Base-by-base conservation (phyloP, 208 protist genomes). In the Acanthamoeba castellanii region DNA sequence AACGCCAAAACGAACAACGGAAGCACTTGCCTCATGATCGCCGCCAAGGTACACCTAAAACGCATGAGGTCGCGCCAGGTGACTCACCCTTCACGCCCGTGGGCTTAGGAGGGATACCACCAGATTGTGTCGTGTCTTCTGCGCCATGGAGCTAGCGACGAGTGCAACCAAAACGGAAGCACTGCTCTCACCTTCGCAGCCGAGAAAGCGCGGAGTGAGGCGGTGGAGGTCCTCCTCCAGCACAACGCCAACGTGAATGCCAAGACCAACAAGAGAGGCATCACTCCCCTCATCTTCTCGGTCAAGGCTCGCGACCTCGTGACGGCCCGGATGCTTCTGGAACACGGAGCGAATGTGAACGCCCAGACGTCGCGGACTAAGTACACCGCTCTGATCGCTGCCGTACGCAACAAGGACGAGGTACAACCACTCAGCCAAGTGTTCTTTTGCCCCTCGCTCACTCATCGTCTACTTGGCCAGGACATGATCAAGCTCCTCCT, bases 281-380 rank as follows among this genome's bases (percentile, higher is more conserved):
- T 88, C 22, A 88, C 81, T 18, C 81, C 81, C 22, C 81, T 88
- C 50, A 88, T 88, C 81, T 88, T 88, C n/a, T 47, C 81, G 22
- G 81, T 88, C 25, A 88, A 88, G 50, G 81, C 81, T 1, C 81
- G 81, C 1, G 50, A 64, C 20, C 45, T 88, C 47, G 20, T 16
- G 30, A 66, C 47, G 4, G 81, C 81, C 30, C 18, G 81, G 32
- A 59, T 88, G 81, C 81, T 88, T 22, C 81, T 88, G 7, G 81
- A 88, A 11, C 7, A 55, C 7, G 81, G 81, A 37, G 81, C 81
- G 1, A 42, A 88, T 3, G 81, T 88, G 30, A 37, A 88, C 50
- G 81, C 50, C 3, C 81, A 88, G 34, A 88, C 81, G 25, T 64
- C 47, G 47, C 45, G 81, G 4, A 88, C 81, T 0, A 55, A 88